phyloP scores from a whole-genome alignment of 345 rosid genomes.

The Sapria himalayana region DNA sequence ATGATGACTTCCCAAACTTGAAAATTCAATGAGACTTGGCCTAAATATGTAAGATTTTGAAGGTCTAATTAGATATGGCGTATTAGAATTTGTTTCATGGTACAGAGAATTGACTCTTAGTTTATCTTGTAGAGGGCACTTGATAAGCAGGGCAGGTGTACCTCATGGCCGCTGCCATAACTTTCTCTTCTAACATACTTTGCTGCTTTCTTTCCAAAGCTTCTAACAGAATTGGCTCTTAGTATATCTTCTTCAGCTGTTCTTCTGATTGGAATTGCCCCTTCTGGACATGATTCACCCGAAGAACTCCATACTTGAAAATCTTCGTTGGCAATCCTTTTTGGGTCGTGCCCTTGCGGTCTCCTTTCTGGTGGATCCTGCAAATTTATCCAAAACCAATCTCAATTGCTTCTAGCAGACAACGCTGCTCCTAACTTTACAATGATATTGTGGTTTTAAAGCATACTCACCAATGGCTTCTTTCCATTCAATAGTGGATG shows the following conservation, averaged over 20 bases:
- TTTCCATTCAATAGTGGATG: slow-evolving; percentile 55
- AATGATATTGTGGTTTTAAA: no score
- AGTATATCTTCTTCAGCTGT: slow-evolving; percentile 65
- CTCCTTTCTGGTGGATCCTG: slow-evolving; percentile 74
- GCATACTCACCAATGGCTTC: slow-evolving; percentile 32
- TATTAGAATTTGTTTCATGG: no score
- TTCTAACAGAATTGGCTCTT: slow-evolving; percentile 41
- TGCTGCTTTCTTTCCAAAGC: slow-evolving; percentile 49
- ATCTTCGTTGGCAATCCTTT: slow-evolving; percentile 16
- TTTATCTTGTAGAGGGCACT: no score
- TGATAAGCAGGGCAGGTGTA: no score
- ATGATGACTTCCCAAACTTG: no score
- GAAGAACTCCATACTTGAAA: slow-evolving; percentile 59
- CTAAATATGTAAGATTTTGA: no score
- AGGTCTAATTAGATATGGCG: no score
- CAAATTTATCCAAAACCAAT: slow-evolving; percentile 3
- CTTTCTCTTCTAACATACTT: slow-evolving; percentile 61
- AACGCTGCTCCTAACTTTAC: no score
- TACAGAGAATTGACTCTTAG: no score
- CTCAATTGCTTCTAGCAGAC: no score
- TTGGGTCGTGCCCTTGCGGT: slow-evolving; percentile 24
- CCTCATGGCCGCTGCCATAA: slow-evolving; percentile 78
- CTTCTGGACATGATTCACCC: slow-evolving; percentile 74
- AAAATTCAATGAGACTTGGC: no score
- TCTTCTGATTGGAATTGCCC: slow-evolving; percentile 87